A percentile compares a stretch with the other conserved stretches of the same genome.
Evolutionary conservation across 1,284 basidiomycete species (phyloP).

Genomic region (Calocybe gambosa): DNA sequence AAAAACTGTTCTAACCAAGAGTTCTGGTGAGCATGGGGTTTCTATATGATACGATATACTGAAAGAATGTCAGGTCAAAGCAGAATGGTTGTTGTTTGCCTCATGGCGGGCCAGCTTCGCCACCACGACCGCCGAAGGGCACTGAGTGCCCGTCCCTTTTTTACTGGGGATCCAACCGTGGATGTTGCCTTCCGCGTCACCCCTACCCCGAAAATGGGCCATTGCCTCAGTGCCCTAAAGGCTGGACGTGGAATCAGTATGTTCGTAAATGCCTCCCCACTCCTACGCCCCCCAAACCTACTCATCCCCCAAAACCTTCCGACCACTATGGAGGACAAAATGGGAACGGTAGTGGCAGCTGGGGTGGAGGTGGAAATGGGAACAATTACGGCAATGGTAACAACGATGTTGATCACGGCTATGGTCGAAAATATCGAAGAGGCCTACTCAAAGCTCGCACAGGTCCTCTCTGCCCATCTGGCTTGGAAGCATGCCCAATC

Average conservation of each 20-base stretch:
- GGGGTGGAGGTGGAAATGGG: constrained; percentile 13
- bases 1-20: constrained; percentile 26
- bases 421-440: constrained; percentile 25
- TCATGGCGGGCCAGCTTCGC: constrained; percentile 38
- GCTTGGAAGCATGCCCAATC: constrained; percentile 59
- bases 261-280: constrained; percentile 36
- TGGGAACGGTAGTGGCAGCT: constrained; percentile 6
- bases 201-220: constrained; percentile 28
- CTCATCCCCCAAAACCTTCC: constrained; percentile 29
- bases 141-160: constrained; percentile 39
- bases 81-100: constrained; percentile 44
- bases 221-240: constrained; percentile 43
- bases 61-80: constrained; percentile 30
- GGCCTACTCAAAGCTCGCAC: constrained; percentile 30
- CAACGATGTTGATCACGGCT: not conserved
- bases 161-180: constrained; percentile 38
- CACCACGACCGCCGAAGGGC: constrained; percentile 40
- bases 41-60: constrained; percentile 6
- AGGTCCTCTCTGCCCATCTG: constrained; percentile 46
- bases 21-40: constrained; percentile 33
- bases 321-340: constrained; percentile 12
- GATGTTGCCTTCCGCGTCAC: constrained; percentile 43
- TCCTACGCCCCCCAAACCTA: constrained; percentile 30
- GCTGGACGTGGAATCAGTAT: constrained; percentile 39
- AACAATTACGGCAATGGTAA: not conserved